Conservation (phyloP, 768 basidiomycete species). For the Scleroderma bovista region DNA sequence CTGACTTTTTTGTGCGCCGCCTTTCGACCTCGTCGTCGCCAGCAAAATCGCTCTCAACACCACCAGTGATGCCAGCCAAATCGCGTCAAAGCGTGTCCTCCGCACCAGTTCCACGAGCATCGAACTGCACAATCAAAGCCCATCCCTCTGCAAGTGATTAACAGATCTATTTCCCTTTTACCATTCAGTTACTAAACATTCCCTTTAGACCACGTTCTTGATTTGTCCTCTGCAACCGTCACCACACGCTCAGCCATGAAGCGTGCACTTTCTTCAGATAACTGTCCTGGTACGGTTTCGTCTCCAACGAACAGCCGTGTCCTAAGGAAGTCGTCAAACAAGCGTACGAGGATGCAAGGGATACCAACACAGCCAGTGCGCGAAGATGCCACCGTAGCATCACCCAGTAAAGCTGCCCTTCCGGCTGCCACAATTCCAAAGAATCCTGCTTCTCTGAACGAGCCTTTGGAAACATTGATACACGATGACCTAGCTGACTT, state of each 20-base stretch:
- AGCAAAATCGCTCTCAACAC: neutral
- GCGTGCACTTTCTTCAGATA: slow-evolving; percentile 22
- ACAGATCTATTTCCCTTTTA: neutral
- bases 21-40: slow-evolving; percentile 15
- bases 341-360: slow-evolving; percentile 14
- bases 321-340: slow-evolving; percentile 18
- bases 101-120: slow-evolving; percentile 5
- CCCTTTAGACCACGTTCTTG: slow-evolving; percentile 8
- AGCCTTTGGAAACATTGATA: slow-evolving; percentile 2
- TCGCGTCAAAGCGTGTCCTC: slow-evolving; percentile 8
- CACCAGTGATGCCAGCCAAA: slow-evolving; percentile 4
- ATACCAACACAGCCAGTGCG: slow-evolving; percentile 4
- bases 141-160: no score
- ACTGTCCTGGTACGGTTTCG: neutral
- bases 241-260: slow-evolving; percentile 13
- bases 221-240: slow-evolving; percentile 6
- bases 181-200: neutral
- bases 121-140: neutral
- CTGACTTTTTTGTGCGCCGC: slow-evolving; percentile 42
- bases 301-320: slow-evolving; percentile 1
- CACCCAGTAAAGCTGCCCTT: no score
- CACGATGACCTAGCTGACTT: neutral
- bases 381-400: slow-evolving; percentile 33
- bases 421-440: no score
- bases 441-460: slow-evolving; percentile 4